Percentiles rank a stretch among this genome's conserved stretches.
These are phyloP conservation scores for Collybia nuda DNA, from an alignment of 768 basidiomycete species.

Conservation along the genomic window DNA sequence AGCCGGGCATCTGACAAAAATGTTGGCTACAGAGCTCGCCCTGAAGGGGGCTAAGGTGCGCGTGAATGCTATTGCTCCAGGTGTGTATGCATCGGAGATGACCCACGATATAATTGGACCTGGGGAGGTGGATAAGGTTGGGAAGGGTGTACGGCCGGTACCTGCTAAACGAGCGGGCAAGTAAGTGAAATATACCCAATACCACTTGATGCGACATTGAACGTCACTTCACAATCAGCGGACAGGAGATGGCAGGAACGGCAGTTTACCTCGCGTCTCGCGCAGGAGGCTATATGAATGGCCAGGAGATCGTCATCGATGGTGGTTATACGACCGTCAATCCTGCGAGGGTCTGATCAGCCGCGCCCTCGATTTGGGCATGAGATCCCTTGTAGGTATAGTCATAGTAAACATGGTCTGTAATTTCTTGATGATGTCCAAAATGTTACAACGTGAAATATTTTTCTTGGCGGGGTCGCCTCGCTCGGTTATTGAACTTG, in stretches of 20 bases:
- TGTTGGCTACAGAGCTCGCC: conserved; percentile 76
- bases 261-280: conserved; percentile 73
- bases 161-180: conserved; percentile 46
- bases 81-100: conserved; percentile 78
- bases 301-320: conserved; percentile 77
- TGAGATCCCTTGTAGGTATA: no score
- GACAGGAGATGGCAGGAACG: conserved; percentile 75
- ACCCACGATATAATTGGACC: conserved; percentile 47
- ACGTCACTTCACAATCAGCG: conserved; percentile 32
- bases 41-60: conserved; percentile 68
- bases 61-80: conserved; percentile 74
- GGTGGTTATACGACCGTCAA: conserved; percentile 77
- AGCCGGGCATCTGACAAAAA: conserved; percentile 71
- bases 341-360: conserved; percentile 44
- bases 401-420: no score
- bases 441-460: no score
- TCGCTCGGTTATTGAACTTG: no score
- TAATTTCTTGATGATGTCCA: no score
- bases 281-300: conserved; percentile 74
- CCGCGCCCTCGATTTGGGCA: background rate
- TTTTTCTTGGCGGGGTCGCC: no score
- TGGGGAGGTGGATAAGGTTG: conserved; percentile 43
- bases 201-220: background rate
- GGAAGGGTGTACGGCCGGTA: conserved; percentile 58
- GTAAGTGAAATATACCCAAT: conserved; percentile 9